Evolutionary conservation across 192 early-diverging fungal genomes (phyloP), one percentile per base, ranked within the genome.

Genomic region (Entomortierella lignicola): DNA sequence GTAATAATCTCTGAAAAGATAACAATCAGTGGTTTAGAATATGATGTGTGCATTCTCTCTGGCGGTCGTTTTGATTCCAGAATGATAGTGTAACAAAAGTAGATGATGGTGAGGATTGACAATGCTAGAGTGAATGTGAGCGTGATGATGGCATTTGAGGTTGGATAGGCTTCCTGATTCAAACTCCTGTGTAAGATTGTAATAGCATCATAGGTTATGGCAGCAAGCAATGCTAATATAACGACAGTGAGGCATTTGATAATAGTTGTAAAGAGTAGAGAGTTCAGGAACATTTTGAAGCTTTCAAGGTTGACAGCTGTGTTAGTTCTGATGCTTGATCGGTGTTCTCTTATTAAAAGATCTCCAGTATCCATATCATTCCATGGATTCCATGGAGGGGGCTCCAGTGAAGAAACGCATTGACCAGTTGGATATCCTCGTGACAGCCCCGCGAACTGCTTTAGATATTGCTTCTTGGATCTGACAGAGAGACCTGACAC

Each of bases 1-100:
- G 61, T 58, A 8, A 74, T 15, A 25, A 74, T 66, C 52, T 74
- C 72, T 20, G 63, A 74, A 60, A 74, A 66, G 42, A 74, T 66
- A 27, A 74, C 63, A 7, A 61, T 61, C 41, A 74, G 25, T 12
- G 72, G 72, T 60, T 74, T 74, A 6, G 72, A 74, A 12, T 53
- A 61, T 20, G 63, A 65, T 0, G 63, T 23, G 25, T 71, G 52
- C 20, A 74, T 44, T 43, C 72, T 63, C 52, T 74, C 72, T 8
- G 72, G 72, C 18, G 57, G 56, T 44, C 72, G 47, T 10, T 57
- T 2, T 8, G 63, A 66, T 25, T 74, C 72, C 21, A 66, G 26
- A n/a, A 66, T 44, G 51, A 66, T 66, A 20, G 63, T 74, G 23
- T 66, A 66, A 18, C 72, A 74, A 37, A 63, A 66, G 34, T 74